These are phyloP conservation scores for Choiromyces venosus DNA, from an alignment of 495 filamentous ascomycete species.

Conservation along the genomic window DNA sequence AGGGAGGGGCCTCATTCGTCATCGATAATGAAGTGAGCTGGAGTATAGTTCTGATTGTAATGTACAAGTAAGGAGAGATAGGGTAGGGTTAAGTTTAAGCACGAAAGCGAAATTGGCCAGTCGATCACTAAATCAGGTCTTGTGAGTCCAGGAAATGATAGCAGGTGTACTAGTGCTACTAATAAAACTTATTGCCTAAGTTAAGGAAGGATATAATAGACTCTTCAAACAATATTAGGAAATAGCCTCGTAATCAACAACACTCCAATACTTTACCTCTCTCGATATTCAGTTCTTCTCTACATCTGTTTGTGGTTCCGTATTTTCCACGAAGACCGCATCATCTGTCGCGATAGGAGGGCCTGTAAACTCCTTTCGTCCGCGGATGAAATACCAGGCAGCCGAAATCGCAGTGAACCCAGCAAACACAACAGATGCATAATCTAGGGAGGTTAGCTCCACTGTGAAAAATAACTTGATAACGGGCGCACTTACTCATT, in stretches of 20 bases:
- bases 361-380: slow-evolving; percentile 63
- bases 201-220: no score
- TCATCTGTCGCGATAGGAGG: slow-evolving; percentile 55
- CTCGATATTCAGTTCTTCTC: background rate
- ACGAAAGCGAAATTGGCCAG: background rate
- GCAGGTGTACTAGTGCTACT: background rate
- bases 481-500: slow-evolving; percentile 45
- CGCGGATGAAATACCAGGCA: slow-evolving; percentile 65
- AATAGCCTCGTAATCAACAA: background rate
- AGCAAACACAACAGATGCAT: slow-evolving; percentile 61
- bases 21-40: background rate
- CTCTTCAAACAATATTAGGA: background rate
- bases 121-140: background rate
- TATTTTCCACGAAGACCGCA: slow-evolving; percentile 22
- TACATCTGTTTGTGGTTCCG: background rate
- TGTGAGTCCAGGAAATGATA: background rate
- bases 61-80: background rate
- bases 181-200: background rate
- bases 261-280: background rate
- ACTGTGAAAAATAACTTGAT: slow-evolving; percentile 12
- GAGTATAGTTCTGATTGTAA: background rate
- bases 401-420: slow-evolving; percentile 54
- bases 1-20: background rate
- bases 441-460: slow-evolving; percentile 44
- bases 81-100: background rate